Evolutionary conservation across 2,329 filamentous ascomycete species (phyloP).

Genomic region (Alternaria ventricosa): DNA sequence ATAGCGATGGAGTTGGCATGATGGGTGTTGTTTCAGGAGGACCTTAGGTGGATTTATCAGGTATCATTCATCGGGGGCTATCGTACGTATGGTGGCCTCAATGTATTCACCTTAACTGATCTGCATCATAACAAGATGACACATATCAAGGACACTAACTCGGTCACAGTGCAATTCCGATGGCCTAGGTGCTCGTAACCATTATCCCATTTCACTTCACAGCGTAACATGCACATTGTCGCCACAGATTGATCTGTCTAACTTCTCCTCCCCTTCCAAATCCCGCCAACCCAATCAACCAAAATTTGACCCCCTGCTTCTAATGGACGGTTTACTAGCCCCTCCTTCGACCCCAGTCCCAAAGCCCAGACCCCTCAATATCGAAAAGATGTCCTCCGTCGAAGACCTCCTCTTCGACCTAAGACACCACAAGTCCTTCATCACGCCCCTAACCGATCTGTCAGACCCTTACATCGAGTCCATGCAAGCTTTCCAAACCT

Average conservation of each 20-base stretch:
- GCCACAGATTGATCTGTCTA: neutral
- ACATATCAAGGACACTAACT: neutral
- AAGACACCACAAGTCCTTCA: neutral
- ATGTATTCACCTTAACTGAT: neutral
- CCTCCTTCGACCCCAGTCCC: neutral
- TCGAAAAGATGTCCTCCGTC: neutral
- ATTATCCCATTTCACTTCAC: neutral
- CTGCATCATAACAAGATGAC: neutral
- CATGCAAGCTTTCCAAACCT: constrained; percentile 6
- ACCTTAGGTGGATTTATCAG: neutral
- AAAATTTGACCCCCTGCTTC: neutral
- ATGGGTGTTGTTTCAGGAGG: neutral
- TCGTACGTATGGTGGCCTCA: neutral
- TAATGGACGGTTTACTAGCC: neutral
- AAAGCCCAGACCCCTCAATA: neutral
- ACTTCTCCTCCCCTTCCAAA: too few relatives aligned
- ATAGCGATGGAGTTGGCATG: constrained; percentile 3
- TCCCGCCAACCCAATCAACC: neutral
- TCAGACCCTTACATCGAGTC: constrained; percentile 1
- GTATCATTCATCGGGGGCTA: neutral
- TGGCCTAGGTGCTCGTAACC: neutral
- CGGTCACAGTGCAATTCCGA: neutral
- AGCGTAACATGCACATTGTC: neutral
- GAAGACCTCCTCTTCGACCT: neutral
- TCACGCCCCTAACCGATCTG: neutral